Conservation (phyloP, 208 protist species). For the Vickermania spadyakhi region DNA sequence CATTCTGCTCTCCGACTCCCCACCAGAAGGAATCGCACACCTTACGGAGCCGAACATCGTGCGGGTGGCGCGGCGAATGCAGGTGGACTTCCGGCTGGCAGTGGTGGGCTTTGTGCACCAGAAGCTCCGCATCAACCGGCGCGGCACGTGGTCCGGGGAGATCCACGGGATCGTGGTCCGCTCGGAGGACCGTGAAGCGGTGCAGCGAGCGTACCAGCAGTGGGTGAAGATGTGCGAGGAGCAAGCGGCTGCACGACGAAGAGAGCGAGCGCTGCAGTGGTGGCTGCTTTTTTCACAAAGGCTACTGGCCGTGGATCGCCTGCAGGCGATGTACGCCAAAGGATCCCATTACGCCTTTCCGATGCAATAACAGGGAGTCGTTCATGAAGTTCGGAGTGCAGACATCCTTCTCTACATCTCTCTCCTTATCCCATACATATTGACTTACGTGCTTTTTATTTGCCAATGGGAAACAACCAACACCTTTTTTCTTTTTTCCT, state of each 20-base stretch:
- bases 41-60: constrained; percentile 63
- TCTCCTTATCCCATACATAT: too few relatives aligned
- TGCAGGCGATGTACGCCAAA: constrained; percentile 64
- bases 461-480: too few relatives aligned
- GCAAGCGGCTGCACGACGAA: constrained; percentile 67
- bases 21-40: constrained; percentile 54
- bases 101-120: constrained; percentile 67
- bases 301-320: constrained; percentile 57
- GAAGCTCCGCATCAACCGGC: constrained; percentile 54
- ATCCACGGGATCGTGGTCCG: constrained; percentile 80
- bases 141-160: constrained; percentile 64
- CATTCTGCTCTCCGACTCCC: constrained; percentile 43
- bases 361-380: not conserved
- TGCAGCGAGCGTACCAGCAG: constrained; percentile 74
- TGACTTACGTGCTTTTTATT: too few relatives aligned
- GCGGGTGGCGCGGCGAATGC: constrained; percentile 75
- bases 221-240: constrained; percentile 74
- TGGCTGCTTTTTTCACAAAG: constrained; percentile 75
- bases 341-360: not conserved
- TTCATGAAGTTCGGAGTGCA: too few relatives aligned
- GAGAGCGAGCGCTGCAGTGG: constrained; percentile 73
- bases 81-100: constrained; percentile 61
- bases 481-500: too few relatives aligned
- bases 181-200: constrained; percentile 22
- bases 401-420: too few relatives aligned